Evolutionary conservation across 441 rosid genomes (phyloP), one percentile per base, ranked within the genome.

Genomic region (Erysimum cheiri): DNA sequence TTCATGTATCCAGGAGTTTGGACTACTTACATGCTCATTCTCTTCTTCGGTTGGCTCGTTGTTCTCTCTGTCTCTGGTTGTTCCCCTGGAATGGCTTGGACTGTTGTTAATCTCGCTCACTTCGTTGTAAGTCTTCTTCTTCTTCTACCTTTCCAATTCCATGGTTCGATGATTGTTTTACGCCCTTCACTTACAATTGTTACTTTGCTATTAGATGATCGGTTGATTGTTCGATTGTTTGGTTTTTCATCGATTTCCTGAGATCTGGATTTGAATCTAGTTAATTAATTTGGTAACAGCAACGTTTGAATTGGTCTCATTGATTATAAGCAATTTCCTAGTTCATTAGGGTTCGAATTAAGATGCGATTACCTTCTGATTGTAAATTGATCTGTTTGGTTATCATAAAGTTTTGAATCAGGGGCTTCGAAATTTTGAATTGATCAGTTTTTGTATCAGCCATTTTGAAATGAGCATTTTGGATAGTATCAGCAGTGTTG

Each of bases 1-100:
- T 94, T 94, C 82, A 86, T 84, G 79, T 92, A 90, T 68, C 98
- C 96, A 29, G 97, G 97, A 8, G 96, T 92, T 0, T 94, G 99
- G 98, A 90, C 94, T 5, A 80, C 83, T 37, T 90, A 92, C 77
- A 85, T 90, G 12, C 83, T 87, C 48, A 86, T 90, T 41, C 81
- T 94, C 52, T 94, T 88, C 87, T 78, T 86, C 35, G 82, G 85
- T 5, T 90, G 97, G 97, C 85, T 94, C 49, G 47, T 86, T 62
- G 90, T 88, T 67, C 85, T 90, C 70, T 90, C 96, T 62, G 60
- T 91, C 73, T 82, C 85, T 41, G 85, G 85, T 54, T 91, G 92
- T 81, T 85, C 96, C 24, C 83, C 96, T 65, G 96, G 98, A 70
- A 86, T 79, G 90, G 97, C 96, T 35, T 94, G 97, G 97, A 88